phyloP scores from a whole-genome alignment of 225 moss, liverwort and hornwort species.

The Polytrichum commune region DNA sequence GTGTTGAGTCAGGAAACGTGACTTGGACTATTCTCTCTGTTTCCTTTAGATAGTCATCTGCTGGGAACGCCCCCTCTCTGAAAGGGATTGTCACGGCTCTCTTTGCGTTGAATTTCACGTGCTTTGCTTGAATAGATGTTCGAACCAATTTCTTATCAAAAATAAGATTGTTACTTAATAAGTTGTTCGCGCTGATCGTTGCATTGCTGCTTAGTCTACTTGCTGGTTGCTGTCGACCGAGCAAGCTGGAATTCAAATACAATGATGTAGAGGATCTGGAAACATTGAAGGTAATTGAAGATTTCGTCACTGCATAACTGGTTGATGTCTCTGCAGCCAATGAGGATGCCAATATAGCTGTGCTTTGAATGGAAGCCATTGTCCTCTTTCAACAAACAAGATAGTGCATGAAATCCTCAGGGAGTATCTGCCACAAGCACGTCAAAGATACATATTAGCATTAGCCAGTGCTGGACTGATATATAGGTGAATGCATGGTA shows the following conservation, averaged over 20 bases:
- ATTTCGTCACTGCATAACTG: background rate
- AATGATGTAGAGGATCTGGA: constrained; percentile 5
- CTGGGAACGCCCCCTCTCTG: constrained; percentile 55
- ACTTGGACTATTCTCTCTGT: constrained; percentile 83
- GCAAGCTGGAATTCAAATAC: constrained; percentile 17
- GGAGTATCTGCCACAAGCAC: constrained; percentile 19
- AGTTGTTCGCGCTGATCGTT: constrained; percentile 7
- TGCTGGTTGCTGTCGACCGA: constrained; percentile 9
- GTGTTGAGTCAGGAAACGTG: constrained; percentile 94
- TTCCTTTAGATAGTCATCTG: constrained; percentile 74
- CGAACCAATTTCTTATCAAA: constrained; percentile 12
- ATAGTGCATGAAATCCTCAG: constrained; percentile 6
- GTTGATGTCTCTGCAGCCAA: constrained; percentile 12
- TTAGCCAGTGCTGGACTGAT: too few species aligned
- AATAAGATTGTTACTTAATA: background rate
- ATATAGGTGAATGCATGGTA: too few species aligned
- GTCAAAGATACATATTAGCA: too few species aligned
- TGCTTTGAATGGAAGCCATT: constrained; percentile 30
- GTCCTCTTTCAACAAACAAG: constrained; percentile 1
- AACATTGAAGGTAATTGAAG: constrained; percentile 9
- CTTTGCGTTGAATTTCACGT: constrained; percentile 60
- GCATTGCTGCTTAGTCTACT: constrained; percentile 21
- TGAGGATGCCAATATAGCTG: constrained; percentile 19
- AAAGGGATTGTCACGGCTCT: constrained; percentile 72
- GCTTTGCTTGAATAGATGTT: constrained; percentile 39